These are phyloP conservation scores for Athelia psychrophila DNA, from an alignment of 1,284 basidiomycete species.

Conservation along the genomic window DNA sequence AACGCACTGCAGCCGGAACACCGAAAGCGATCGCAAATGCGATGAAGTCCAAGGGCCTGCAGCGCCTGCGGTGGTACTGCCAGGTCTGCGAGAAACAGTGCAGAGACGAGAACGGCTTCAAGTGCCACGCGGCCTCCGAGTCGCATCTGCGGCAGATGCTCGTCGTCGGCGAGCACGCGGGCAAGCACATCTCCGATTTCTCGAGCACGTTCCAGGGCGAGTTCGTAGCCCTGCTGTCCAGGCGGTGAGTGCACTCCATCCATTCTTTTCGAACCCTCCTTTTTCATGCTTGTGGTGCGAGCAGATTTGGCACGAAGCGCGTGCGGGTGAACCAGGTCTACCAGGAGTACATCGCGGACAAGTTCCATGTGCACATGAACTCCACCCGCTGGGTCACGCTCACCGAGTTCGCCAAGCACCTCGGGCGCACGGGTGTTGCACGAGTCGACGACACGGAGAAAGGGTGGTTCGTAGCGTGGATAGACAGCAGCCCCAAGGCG, in stretches of 20 bases:
- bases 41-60: conserved; percentile 95
- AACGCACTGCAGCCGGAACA: conserved; percentile 61
- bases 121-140: conserved; percentile 85
- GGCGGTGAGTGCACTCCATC: conserved; percentile 49
- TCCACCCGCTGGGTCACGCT: conserved; percentile 96
- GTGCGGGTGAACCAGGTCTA: conserved; percentile 95
- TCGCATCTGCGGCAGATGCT: conserved; percentile 95
- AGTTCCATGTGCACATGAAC: conserved; percentile 97
- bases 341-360: conserved; percentile 97
- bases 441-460: conserved; percentile 98
- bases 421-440: conserved; percentile 86
- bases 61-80: conserved; percentile 93
- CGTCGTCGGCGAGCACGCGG: conserved; percentile 90
- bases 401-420: conserved; percentile 90
- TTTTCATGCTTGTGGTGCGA: neutral
- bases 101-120: conserved; percentile 96
- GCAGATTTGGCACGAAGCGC: conserved; percentile 89
- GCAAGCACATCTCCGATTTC: conserved; percentile 88
- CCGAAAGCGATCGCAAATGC: conserved; percentile 92
- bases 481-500: conserved; percentile 94
- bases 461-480: conserved; percentile 96
- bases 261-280: conserved; percentile 1
- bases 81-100: conserved; percentile 97
- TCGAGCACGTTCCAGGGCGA: conserved; percentile 89
- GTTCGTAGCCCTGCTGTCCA: conserved; percentile 85